phyloP scores from a whole-genome alignment of 139 green algal genomes.

The Pedinophyceae sp. region DNA sequence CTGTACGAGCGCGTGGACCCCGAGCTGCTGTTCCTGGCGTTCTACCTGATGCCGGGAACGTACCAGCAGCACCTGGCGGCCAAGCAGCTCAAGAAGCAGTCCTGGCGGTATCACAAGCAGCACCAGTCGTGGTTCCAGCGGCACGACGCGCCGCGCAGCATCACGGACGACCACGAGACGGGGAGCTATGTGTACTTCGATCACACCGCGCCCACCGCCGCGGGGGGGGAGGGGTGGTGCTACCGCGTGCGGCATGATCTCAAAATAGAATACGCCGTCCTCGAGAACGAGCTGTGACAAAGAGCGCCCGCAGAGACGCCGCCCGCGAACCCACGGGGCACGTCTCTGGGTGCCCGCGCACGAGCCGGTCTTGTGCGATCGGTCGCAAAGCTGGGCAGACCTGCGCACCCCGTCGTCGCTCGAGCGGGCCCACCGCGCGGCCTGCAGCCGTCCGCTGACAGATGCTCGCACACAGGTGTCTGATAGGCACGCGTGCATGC shows the following conservation, averaged over 20 bases:
- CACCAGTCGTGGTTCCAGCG: conserved; percentile 77
- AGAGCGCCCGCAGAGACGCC: too few relatives aligned
- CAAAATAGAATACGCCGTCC: not conserved
- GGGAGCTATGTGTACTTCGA: conserved; percentile 37
- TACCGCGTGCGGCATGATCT: not conserved
- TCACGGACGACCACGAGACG: conserved; percentile 77
- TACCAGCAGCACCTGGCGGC: conserved; percentile 88
- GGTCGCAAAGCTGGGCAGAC: too few relatives aligned
- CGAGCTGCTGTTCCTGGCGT: conserved; percentile 94
- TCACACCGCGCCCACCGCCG: not conserved
- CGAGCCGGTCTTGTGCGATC: too few relatives aligned
- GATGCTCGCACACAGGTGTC: too few relatives aligned
- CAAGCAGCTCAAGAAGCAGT: conserved; percentile 78
- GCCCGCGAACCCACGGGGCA: too few relatives aligned
- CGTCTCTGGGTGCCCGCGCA: too few relatives aligned
- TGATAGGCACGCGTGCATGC: too few relatives aligned
- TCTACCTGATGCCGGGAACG: conserved; percentile 67
- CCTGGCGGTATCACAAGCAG: conserved; percentile 89
- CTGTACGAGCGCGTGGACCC: conserved; percentile 84
- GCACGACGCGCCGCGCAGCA: conserved; percentile 44
- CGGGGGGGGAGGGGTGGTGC: not conserved
- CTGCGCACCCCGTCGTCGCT: too few relatives aligned
- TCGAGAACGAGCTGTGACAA: conserved; percentile 4
- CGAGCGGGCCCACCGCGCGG: too few relatives aligned
- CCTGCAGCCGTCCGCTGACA: too few relatives aligned